Evolutionary conservation across 306 rosid genomes (phyloP), one percentile per base, ranked within the genome.

Genomic region (Quercus gilva): DNA sequence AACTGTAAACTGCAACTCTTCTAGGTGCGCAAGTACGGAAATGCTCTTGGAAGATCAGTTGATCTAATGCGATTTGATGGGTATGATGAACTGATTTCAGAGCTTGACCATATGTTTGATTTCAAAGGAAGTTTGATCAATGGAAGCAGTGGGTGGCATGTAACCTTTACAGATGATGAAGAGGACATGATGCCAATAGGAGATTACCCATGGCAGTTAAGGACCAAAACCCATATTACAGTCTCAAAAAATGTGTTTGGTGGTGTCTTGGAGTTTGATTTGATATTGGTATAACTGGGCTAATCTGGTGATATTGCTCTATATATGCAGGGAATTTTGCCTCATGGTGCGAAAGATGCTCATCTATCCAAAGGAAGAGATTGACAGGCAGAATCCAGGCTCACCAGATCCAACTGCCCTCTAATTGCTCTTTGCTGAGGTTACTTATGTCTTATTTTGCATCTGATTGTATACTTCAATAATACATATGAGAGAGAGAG

Each of bases 11-110:
- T 77, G 75, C 77, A 35, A 81, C 31, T 53, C 69, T 87, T 83
- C 71, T 88, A 91, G 93, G 96, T 91, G 71, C 88, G 81, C 77
- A 91, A 88, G 86, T 57, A 78, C 37, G 92, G 93, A 85, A 73
- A 79, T 37, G 86, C 84, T 59, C 93, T 87, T 56, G 96, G 96
- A 69, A 87, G 91, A 83, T 87, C 93, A 12, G 72, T 89, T 74
- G 87, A 89, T 80, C 88, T 91, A 52, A 1, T 79, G 0, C 84
- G 79, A 67, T 80, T 91, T 55, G 55, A 61, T 57, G 92, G 90
- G 25, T 89, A 86, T 56, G 78, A 55, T 3, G 89, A 83, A 26
- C 97, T 91, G 53, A 63, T 85, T 37, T 59, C 86, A 13, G 82
- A 89, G 83, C 88, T 91, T 3, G 97, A 91, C 78, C 63, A 58